These are phyloP conservation scores for Davidsoniella virescens DNA, from an alignment of 2,329 filamentous ascomycete species.

Conservation along the genomic window DNA sequence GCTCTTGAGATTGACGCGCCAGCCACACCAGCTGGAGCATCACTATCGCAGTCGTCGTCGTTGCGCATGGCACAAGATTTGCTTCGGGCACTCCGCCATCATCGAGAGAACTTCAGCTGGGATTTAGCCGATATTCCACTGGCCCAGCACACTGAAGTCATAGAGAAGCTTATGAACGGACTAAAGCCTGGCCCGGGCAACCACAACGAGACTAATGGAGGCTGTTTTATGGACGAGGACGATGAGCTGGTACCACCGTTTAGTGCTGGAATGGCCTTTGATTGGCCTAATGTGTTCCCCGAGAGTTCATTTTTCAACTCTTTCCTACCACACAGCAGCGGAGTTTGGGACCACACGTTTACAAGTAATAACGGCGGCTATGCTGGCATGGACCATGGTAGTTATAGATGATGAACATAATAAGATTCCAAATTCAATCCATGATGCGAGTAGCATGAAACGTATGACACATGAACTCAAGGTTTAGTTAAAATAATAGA, in stretches of 20 bases:
- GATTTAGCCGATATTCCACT: constrained; percentile 35
- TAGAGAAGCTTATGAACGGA: constrained; percentile 25
- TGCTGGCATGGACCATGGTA: too few species aligned
- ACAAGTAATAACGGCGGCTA: constrained; percentile 14
- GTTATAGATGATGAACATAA: constrained; percentile 18
- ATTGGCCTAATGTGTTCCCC: constrained; percentile 11
- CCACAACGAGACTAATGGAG: background rate
- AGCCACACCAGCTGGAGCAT: constrained; percentile 16
- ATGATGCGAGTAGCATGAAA: constrained; percentile 14
- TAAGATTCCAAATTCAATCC: constrained; percentile 16
- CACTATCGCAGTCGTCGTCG: constrained; percentile 23
- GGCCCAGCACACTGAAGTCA: constrained; percentile 28
- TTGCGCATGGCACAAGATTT: constrained; percentile 28
- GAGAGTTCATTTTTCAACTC: constrained; percentile 11
- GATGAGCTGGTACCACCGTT: constrained; percentile 6
- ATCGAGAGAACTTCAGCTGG: constrained; percentile 27
- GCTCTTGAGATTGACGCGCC: constrained; percentile 27
- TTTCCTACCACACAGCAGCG: constrained; percentile 3
- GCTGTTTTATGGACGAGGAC: background rate
- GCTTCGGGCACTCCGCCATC: constrained; percentile 23
- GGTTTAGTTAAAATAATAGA: too few species aligned
- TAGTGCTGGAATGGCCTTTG: constrained; percentile 9
- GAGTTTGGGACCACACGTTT: constrained; percentile 8
- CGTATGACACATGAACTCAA: too few species aligned
- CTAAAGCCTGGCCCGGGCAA: constrained; percentile 1